Evolutionary conservation across 306 rosid genomes (phyloP), one percentile per base, ranked within the genome.

Genomic region (Vigna reflexopilosa): DNA sequence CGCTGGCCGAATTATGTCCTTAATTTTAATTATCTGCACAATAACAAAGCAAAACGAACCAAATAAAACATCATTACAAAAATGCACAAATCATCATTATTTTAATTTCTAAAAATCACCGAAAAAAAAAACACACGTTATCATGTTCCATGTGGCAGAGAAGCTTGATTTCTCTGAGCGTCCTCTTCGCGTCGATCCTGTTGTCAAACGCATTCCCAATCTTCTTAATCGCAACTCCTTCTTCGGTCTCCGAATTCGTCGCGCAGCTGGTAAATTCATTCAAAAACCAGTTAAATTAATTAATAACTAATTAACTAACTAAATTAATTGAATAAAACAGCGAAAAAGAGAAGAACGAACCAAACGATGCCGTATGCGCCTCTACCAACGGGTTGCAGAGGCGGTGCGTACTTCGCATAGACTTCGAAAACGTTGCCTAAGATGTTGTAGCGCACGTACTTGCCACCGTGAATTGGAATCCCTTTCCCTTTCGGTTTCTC

Each of bases 341-440:
- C 5, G 28, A 45, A 9, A 22, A 56, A 58, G 63, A 17, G n/a
- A 38, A 10, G 16, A 69, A 52, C 58, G 61, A 55, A 95, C 98
- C 98, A 95, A 73, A 95, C 98, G 89, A 92, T 86, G 85, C 97
- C 98, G 83, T 92, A 92, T 4, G 98, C 96, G 52, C 98, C 98
- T 55, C 98, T 96, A 24, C 98, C 98, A 42, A 95, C 96, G 38
- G 98, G 98, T 40, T 87, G 88, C 1, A 95, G 83, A 17, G 98
- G 96, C 28, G 98, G 97, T 36, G 77, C 83, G 67, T 92, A 95
- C 42, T 95, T 92, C 52, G 92, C 76, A 28, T 87, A 88, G 55
- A 95, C 89, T 69, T 95, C 91, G 45, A 95, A 95, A 57, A 81
- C 45, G 83, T 86, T 92, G 19, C 98, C 98, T 51, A 95, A 81